Evolutionary conservation across 139 green algal genomes (phyloP).

Genomic region (Picochlorum sp.): DNA sequence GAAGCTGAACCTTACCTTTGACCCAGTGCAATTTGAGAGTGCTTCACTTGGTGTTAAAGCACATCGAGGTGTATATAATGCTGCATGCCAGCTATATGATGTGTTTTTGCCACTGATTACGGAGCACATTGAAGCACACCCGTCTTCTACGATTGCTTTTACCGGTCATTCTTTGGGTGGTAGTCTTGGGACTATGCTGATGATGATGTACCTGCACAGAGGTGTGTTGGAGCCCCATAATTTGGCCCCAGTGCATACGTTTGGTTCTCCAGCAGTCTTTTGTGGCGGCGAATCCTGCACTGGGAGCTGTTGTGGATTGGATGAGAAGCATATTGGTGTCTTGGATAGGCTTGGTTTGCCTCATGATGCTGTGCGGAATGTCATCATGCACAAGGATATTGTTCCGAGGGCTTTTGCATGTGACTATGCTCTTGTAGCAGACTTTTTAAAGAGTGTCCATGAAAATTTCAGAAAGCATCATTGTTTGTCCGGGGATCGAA

Average conservation of each 20-base stretch:
- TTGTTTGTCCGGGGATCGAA: slow-evolving; percentile 43
- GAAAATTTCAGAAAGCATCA: slow-evolving; percentile 68
- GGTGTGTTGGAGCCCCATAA: slow-evolving; percentile 50
- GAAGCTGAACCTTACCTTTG: slow-evolving; percentile 81
- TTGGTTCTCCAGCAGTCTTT: slow-evolving; percentile 82
- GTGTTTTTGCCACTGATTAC: slow-evolving; percentile 79
- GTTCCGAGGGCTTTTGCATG: slow-evolving; percentile 94
- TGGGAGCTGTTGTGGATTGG: neutral
- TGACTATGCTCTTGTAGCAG: slow-evolving; percentile 83
- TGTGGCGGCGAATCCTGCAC: slow-evolving; percentile 46
- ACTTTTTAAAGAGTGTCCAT: slow-evolving; percentile 52
- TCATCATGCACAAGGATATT: slow-evolving; percentile 87
- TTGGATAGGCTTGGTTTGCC: slow-evolving; percentile 36
- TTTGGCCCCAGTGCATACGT: slow-evolving; percentile 78
- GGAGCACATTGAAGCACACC: slow-evolving; percentile 65
- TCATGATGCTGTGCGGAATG: slow-evolving; percentile 57
- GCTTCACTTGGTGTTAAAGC: slow-evolving; percentile 67
- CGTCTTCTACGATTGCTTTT: slow-evolving; percentile 62
- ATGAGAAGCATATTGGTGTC: slow-evolving; percentile 19
- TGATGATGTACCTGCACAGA: slow-evolving; percentile 76
- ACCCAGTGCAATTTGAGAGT: slow-evolving; percentile 93
- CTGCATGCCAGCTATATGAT: slow-evolving; percentile 75
- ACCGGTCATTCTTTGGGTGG: slow-evolving; percentile 93
- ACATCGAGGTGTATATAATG: slow-evolving; percentile 89
- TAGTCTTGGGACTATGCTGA: slow-evolving; percentile 70